Evolutionary conservation across 176 grass and related monocot genomes (phyloP).

Genomic region (Lolium perenne): DNA sequence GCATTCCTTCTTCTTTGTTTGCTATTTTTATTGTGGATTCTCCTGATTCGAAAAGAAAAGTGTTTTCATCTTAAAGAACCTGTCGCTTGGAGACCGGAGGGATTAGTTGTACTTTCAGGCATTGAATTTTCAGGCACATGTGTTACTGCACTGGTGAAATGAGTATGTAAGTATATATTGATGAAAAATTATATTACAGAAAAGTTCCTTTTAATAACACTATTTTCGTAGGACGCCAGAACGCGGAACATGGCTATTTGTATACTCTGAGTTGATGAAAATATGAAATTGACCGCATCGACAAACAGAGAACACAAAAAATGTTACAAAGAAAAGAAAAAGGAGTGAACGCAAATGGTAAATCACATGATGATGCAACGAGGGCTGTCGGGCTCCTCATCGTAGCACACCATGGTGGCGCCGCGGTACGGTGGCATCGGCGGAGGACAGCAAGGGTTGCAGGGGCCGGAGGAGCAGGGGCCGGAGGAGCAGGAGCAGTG

Average conservation of each 20-base stretch:
- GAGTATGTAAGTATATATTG: neutral
- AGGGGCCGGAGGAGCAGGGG: neutral
- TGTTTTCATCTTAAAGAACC: neutral
- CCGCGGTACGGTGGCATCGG: neutral
- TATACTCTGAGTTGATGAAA: neutral
- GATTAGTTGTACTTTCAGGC: neutral
- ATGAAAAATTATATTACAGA: neutral
- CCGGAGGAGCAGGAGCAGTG: slow-evolving; percentile 11
- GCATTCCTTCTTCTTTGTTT: neutral
- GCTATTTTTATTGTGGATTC: neutral
- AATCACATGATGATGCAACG: slow-evolving; percentile 41
- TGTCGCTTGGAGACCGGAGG: neutral
- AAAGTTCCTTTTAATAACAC: neutral
- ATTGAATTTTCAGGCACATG: neutral
- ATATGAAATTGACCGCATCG: neutral
- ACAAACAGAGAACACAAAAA: neutral
- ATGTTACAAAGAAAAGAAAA: neutral
- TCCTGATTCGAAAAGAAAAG: neutral
- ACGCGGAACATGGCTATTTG: neutral
- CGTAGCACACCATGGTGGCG: slow-evolving; percentile 32
- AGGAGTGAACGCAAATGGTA: too few relatives aligned
- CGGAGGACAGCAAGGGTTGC: neutral
- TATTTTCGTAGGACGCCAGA: neutral
- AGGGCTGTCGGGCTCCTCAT: neutral
- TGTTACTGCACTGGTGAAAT: neutral